Base-by-base conservation (phyloP, 345 rosid genomes). In the Trapa incisa region DNA sequence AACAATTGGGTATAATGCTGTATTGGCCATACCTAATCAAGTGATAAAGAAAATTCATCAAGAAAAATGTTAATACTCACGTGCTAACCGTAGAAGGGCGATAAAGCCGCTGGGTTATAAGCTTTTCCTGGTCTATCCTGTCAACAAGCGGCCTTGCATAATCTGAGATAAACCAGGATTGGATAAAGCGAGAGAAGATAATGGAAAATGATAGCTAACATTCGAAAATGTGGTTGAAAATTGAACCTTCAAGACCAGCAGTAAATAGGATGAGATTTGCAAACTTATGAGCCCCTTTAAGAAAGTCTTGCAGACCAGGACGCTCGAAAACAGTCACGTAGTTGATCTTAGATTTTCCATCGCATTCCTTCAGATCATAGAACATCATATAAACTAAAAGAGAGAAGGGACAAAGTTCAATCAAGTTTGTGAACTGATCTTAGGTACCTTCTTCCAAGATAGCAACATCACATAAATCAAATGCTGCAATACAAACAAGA, bases 1-100 rank as follows among this genome's bases (percentile, higher is more conserved):
- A 16, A 14, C 12, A 16, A 13, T 50, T 17, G 54, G 4, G 16
- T 50, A 2, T 0, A 50, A 35, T n/a, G 60, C 33, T 35, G 6
- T 3, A 54, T 7, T 1, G 1, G n/a, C 17, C 3, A 54, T n/a
- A 11, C 63, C 5, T 58, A 58, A 3, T 58, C 38, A 29, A 58
- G 1, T 58, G 3, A 32, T 10, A 32, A 58, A 11, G 10, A 58
- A 57, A 33, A 32, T 15, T 16, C 63, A 17, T 64, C 8, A 13
- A 33, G n/a, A 5, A 6, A 67, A n/a, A 52, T 3, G 50, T 16
- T 14, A 61, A 60, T 8, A 61, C 87, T 73, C 76, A 82, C 85
- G 87, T 83, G 79, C 85, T 80, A 73, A 70, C 73, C 1, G 87
- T 86, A 29, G 87, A 83, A 73, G 91, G 86, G 62, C 87, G 82